Base-by-base conservation (phyloP, 2,329 filamentous ascomycete genomes). In the Hypoxylon rubiginosum region DNA sequence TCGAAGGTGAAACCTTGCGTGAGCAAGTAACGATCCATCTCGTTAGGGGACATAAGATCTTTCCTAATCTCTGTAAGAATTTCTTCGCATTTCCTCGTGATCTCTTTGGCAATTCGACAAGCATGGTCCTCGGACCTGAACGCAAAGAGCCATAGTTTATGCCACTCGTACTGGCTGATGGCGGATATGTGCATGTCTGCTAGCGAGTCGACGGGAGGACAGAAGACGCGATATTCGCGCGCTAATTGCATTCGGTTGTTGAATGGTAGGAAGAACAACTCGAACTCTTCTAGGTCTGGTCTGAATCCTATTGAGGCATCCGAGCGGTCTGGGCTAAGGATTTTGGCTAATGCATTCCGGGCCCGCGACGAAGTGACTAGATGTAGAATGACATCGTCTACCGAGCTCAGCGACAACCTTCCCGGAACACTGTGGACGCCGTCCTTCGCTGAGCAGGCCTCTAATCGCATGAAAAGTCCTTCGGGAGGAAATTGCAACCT, bases 1-100 rank as follows among this genome's bases (percentile, higher is more conserved):
- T 85, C 82, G 63, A 84, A 84, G 3, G 76, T 78, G 49, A 83
- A 80, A 0, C 81, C 81, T 60, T 83, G 78, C 21, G 72, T 60
- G 19, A 78, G 58, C 21, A 83, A 52, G 19, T 24, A 28, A 17
- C 30, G n/a, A 11, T 80, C 74, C 49, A 71, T 56, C 51, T 68
- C 59, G 39, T 74, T 57, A 10, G 67, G n/a, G 17, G 64, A 21
- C 19, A 71, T 50, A 10, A 76, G 64, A 34, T 76, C 69, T 9
- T 49, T 58, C 48, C 79, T 55, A 34, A 81, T 80, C 19, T 71
- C 43, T 2, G 39, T 45, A 43, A 75, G 73, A 11, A 79, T 62
- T 2, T 21, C 10, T 17, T 68, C 17, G 10, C 71, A 66, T 4
- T 68, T 75, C 0, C 49, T 8, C 30, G 67, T 58, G 26, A 79